Conservation (phyloP, 2,329 filamentous ascomycete species). For the Fusarium sp. region DNA sequence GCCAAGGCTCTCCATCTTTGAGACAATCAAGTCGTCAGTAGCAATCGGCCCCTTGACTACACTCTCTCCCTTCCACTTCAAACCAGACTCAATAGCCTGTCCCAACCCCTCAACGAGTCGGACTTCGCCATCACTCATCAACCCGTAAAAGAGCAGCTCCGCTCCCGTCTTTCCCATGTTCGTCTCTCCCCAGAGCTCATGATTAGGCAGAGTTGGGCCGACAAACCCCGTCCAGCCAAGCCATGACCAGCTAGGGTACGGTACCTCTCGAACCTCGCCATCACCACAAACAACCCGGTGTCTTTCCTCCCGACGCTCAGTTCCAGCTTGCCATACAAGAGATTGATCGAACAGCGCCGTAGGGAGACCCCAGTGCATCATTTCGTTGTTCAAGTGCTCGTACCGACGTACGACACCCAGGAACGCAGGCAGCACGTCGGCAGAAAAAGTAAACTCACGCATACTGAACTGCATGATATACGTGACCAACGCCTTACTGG, state of each 20-base stretch:
- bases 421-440: slow-evolving; percentile 16
- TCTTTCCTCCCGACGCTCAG: neutral
- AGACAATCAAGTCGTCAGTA: accelerated
- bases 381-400: slow-evolving; percentile 23
- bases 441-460: slow-evolving; percentile 15
- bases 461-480: slow-evolving; percentile 22
- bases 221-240: neutral
- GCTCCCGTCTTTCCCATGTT: neutral
- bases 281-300: neutral
- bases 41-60: neutral
- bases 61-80: neutral
- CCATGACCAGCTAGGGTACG: slow-evolving; percentile 3
- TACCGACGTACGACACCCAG: slow-evolving; percentile 20
- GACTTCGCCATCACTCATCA: neutral
- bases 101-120: neutral
- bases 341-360: slow-evolving; percentile 6
- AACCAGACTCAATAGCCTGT: neutral
- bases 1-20: neutral
- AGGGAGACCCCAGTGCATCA: slow-evolving; percentile 17
- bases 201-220: neutral
- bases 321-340: slow-evolving; percentile 6
- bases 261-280: neutral
- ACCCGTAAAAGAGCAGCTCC: neutral
- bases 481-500: neutral
- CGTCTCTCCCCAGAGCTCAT: neutral